Percentiles rank a stretch among this genome's conserved stretches.
phyloP scores from a whole-genome alignment of 768 basidiomycete species.

The Amylocystis lapponica region DNA sequence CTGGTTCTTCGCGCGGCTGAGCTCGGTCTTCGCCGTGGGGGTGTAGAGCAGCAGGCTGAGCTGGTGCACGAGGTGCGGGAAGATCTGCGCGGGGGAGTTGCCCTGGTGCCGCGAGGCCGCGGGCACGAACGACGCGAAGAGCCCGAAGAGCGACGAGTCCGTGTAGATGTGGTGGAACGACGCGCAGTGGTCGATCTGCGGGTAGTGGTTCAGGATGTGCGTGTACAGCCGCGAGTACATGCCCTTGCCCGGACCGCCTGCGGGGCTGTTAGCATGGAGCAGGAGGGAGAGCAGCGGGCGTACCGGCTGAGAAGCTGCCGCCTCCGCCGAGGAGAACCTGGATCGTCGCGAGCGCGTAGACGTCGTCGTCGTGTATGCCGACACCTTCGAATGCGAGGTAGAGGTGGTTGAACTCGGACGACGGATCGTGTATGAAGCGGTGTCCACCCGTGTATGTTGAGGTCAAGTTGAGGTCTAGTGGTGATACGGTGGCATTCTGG shows the following conservation, averaged over 20 bases:
- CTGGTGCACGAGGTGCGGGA: slow-evolving; percentile 85
- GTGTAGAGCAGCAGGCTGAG: slow-evolving; percentile 76
- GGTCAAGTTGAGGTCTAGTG: slow-evolving; percentile 30
- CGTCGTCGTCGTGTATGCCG: slow-evolving; percentile 85
- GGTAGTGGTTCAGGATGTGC: slow-evolving; percentile 90
- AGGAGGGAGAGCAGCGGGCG: slow-evolving; percentile 7
- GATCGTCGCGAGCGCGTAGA: slow-evolving; percentile 90
- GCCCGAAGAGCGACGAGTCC: slow-evolving; percentile 89
- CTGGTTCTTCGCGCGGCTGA: slow-evolving; percentile 90
- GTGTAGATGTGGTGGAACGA: slow-evolving; percentile 98
- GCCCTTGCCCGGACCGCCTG: slow-evolving; percentile 95
- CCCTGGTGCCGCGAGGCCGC: slow-evolving; percentile 48
- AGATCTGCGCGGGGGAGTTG: slow-evolving; percentile 63
- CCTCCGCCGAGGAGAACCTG: slow-evolving; percentile 95
- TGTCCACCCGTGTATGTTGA: slow-evolving; percentile 84
- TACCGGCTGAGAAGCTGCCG: slow-evolving; percentile 91
- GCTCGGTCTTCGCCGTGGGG: slow-evolving; percentile 58
- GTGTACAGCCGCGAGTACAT: slow-evolving; percentile 99
- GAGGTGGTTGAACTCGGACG: slow-evolving; percentile 82
- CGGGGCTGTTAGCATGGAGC: slow-evolving; percentile 4
- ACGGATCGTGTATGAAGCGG: slow-evolving; percentile 53
- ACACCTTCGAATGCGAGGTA: slow-evolving; percentile 92
- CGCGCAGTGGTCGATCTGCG: slow-evolving; percentile 90
- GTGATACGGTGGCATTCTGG: not conserved
- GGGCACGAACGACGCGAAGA: slow-evolving; percentile 82